Evolutionary conservation across 208 protist genomes (phyloP).

Genomic region (Angomonas desouzai): DNA sequence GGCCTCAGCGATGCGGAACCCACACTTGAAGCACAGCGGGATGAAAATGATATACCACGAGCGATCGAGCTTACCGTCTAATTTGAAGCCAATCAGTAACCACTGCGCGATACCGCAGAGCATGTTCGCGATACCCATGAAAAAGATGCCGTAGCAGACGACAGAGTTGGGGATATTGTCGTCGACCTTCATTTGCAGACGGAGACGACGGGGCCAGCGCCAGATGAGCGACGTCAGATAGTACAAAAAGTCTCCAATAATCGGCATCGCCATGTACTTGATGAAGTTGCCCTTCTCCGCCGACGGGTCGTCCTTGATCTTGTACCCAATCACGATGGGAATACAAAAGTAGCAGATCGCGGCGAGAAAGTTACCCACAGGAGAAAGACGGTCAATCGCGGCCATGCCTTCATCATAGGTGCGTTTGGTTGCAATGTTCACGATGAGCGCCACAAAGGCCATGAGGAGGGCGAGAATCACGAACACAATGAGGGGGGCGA

Average conservation of each 20-base stretch:
- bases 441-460: slow-evolving; percentile 43
- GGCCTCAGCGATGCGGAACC: slow-evolving; percentile 69
- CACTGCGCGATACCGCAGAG: slow-evolving; percentile 67
- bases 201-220: slow-evolving; percentile 69
- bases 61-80: slow-evolving; percentile 44
- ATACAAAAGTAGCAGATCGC: slow-evolving; percentile 53
- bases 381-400: slow-evolving; percentile 56
- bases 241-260: slow-evolving; percentile 74
- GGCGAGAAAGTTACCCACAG: slow-evolving; percentile 72
- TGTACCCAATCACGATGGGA: slow-evolving; percentile 46
- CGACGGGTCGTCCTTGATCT: slow-evolving; percentile 27
- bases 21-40: slow-evolving; percentile 57
- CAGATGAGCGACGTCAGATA: slow-evolving; percentile 84
- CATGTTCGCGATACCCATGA: slow-evolving; percentile 63
- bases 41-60: slow-evolving; percentile 81
- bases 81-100: slow-evolving; percentile 64
- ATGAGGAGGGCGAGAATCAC: slow-evolving; percentile 37
- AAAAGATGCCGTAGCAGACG: slow-evolving; percentile 74
- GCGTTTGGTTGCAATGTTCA: slow-evolving; percentile 38
- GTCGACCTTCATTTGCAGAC: slow-evolving; percentile 70
- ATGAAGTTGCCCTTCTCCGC: slow-evolving; percentile 34
- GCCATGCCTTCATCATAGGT: slow-evolving; percentile 62
- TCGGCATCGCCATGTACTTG: slow-evolving; percentile 57
- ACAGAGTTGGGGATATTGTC: slow-evolving; percentile 42
- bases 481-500: slow-evolving; percentile 58